Evolutionary conservation across 345 rosid species (phyloP), one percentile per base, ranked within the genome.

Genomic region (Schrenkiella parvula): DNA sequence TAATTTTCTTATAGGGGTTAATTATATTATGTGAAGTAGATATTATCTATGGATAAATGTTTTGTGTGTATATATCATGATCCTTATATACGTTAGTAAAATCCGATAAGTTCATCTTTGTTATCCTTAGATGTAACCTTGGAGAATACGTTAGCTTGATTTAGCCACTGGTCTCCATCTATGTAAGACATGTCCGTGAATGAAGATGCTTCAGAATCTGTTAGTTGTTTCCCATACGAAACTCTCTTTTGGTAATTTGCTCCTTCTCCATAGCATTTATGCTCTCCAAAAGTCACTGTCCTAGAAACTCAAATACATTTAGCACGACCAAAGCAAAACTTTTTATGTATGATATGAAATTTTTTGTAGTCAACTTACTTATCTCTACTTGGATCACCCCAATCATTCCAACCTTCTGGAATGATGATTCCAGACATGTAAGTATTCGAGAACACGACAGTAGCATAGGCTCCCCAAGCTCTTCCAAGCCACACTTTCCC

Each of bases 401-500:
- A 91, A 32, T 92, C 89, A 74, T 85, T 83, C 96, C 96, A 92
- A 25, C 96, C 93, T 12, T 79, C 85, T 2, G 84, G 80, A 26
- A 83, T 76, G 11, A 89, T 78, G 34, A 80, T 81, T 64, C 55
- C 74, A 3, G 96, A 72, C 92, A 92, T 86, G 74, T 83, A 84
- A 2, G 88, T 84, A 38, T 78, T 84, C 0, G 88, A 80, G 73
- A 92, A 92, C 52, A 92, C 83, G 1, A 86, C 84, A 1, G 90
- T 83, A 0, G 98, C 84, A 31, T 84, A 85, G 14, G 78, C 73
- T 68, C 86, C 85, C 93, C 93, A 88, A 11, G 98, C 90, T 74
- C 96, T 43, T 1, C 92, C 96, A 13, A 92, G 92, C 98, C 85
- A 89, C 19, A 89, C 74, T 14, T 48, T 80, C 6, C 96, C 92